Conservation (phyloP, 2,329 filamentous ascomycete genomes). For the Epichloe baconii region DNA sequence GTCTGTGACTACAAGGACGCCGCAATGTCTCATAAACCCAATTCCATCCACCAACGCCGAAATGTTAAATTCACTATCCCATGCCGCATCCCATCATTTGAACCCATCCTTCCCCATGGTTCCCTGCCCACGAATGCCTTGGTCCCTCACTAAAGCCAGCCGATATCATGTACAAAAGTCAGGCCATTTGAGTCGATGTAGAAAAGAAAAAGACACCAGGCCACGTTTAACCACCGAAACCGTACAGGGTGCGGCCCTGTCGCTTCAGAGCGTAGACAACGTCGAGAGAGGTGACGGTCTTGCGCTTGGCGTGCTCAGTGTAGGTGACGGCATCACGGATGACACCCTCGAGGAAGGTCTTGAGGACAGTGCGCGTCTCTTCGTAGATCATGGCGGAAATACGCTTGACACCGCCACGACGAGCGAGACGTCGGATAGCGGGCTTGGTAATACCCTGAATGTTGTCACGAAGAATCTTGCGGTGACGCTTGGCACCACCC, state of each 20-base stretch:
- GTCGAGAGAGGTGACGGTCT: constrained; percentile 61
- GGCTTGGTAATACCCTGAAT: constrained; percentile 99
- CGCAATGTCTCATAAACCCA: constrained; percentile 11
- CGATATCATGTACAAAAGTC: constrained; percentile 4
- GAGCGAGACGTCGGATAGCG: constrained; percentile 93
- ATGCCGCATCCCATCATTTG: constrained; percentile 15
- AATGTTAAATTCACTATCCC: constrained; percentile 9
- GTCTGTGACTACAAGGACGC: constrained; percentile 18
- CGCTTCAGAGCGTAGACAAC: constrained; percentile 57
- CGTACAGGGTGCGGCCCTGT: constrained; percentile 68
- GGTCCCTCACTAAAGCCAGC: not conserved
- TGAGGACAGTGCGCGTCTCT: constrained; percentile 64
- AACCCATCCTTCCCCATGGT: constrained; percentile 2
- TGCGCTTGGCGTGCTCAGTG: constrained; percentile 70
- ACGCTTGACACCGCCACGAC: constrained; percentile 99
- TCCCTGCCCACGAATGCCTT: not conserved
- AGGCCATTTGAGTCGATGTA: not conserved
- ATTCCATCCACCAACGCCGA: constrained; percentile 3
- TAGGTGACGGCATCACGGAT: constrained; percentile 68
- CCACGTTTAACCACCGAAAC: constrained; percentile 66
- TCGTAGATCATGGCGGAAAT: constrained; percentile 90
- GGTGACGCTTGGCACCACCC: constrained; percentile 96
- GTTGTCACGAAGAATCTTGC: constrained; percentile 99
- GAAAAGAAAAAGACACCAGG: not conserved
- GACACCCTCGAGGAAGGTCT: constrained; percentile 66